These are phyloP conservation scores for Mucor circinelloides DNA, from an alignment of 371 early-diverging fungal genomes.

Conservation along the genomic window DNA sequence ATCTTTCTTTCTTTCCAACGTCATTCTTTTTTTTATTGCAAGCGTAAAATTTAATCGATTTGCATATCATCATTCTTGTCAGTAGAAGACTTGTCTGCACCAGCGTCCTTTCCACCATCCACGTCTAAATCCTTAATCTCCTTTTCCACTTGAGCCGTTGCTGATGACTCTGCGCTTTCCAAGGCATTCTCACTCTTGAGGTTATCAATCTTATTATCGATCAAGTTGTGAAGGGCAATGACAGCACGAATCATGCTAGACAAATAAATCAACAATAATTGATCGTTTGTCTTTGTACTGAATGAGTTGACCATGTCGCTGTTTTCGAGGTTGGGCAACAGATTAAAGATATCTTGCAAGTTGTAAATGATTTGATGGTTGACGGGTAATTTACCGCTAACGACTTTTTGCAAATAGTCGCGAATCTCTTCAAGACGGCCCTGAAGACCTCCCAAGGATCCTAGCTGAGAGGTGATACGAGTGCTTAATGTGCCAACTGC, in stretches of 20 bases:
- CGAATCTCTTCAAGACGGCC: conserved; percentile 84
- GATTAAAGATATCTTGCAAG: conserved; percentile 95
- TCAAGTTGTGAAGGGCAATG: conserved; percentile 94
- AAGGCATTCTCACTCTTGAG: conserved; percentile 51
- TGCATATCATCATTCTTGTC: conserved; percentile 29
- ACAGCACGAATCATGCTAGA: conserved; percentile 89
- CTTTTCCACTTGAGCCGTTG: conserved; percentile 9
- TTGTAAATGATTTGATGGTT: conserved; percentile 96
- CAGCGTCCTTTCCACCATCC: conserved; percentile 4
- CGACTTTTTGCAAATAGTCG: conserved; percentile 86
- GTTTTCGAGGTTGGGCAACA: conserved; percentile 86
- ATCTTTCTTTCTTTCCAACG: too few relatives aligned
- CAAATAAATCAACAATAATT: conserved; percentile 89
- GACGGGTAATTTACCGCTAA: conserved; percentile 82
- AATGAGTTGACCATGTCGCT: conserved; percentile 79
- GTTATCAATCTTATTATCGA: conserved; percentile 88
- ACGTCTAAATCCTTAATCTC: conserved; percentile 12
- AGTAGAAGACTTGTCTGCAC: not conserved
- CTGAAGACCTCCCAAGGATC: conserved; percentile 88
- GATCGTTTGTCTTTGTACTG: conserved; percentile 95
- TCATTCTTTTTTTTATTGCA: not conserved
- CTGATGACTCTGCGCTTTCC: conserved; percentile 21
- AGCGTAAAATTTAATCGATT: conserved; percentile 13
- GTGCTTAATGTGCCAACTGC: conserved; percentile 93
- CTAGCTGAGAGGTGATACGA: conserved; percentile 85